Conservation (phyloP, 2,329 filamentous ascomycete genomes). For the Akanthomyces dipterigenus region DNA sequence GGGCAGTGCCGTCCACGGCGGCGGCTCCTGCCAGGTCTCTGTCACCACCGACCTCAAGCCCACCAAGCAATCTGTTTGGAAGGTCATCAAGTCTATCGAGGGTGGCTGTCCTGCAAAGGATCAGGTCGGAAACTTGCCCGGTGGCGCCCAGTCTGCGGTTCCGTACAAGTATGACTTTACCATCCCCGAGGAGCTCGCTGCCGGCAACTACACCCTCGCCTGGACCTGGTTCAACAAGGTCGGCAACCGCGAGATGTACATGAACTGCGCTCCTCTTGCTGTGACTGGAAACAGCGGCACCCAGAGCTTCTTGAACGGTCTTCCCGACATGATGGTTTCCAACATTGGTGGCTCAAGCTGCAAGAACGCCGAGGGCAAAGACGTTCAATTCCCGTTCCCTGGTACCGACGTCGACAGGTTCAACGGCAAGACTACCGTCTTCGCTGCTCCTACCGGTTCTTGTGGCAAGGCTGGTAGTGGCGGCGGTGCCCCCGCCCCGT, state of each 20-base stretch:
- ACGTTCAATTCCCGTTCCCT: constrained; percentile 59
- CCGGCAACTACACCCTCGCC: constrained; percentile 73
- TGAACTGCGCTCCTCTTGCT: constrained; percentile 80
- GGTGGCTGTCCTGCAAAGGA: constrained; percentile 72
- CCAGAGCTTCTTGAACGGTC: constrained; percentile 47
- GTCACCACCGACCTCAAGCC: constrained; percentile 72
- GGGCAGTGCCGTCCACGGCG: constrained; percentile 75
- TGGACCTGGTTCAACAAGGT: constrained; percentile 96
- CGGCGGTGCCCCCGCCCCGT: constrained; percentile 17
- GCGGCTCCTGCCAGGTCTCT: constrained; percentile 85
- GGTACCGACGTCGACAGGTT: constrained; percentile 48
- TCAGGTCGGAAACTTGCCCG: constrained; percentile 49
- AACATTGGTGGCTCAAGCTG: constrained; percentile 55
- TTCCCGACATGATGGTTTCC: constrained; percentile 67
- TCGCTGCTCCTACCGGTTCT: constrained; percentile 22
- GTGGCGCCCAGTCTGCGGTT: constrained; percentile 34
- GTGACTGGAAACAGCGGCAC: constrained; percentile 50
- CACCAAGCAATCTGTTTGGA: constrained; percentile 63
- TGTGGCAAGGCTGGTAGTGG: constrained; percentile 20
- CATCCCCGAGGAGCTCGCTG: constrained; percentile 63
- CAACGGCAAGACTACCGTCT: constrained; percentile 30
- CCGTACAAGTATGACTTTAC: constrained; percentile 60
- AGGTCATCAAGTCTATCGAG: constrained; percentile 82
- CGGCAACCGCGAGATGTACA: constrained; percentile 94
- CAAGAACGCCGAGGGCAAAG: constrained; percentile 46